Evolutionary conservation across 768 basidiomycete genomes (phyloP).

Genomic region (Podaxis pistillaris): DNA sequence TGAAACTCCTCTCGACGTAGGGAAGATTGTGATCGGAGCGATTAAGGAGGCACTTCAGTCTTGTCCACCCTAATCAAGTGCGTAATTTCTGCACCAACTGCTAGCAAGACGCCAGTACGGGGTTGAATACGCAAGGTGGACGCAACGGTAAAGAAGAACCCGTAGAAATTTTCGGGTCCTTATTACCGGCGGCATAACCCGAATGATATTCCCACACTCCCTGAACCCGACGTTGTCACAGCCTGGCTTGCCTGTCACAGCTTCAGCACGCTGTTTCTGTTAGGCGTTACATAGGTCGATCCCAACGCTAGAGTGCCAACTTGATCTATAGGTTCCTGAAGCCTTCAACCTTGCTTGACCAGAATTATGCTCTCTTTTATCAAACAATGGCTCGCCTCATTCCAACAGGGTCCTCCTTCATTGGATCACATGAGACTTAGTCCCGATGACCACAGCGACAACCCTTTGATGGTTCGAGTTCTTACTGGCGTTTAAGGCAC

Average conservation of each 20-base stretch:
- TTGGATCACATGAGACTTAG: conserved; percentile 62
- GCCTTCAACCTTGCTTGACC: background rate
- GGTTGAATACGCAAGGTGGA: conserved; percentile 45
- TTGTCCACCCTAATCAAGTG: conserved; percentile 40
- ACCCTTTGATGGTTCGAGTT: conserved; percentile 65
- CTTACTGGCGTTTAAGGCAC: background rate
- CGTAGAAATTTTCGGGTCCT: conserved; percentile 11
- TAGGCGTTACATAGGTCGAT: background rate
- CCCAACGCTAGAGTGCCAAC: background rate
- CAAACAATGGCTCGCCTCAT: conserved; percentile 15
- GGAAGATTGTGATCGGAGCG: conserved; percentile 67
- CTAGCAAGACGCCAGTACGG: conserved; percentile 62
- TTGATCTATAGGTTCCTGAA: background rate
- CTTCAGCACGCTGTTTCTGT: background rate
- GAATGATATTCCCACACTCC: background rate
- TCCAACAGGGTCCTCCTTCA: conserved; percentile 31
- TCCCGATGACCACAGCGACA: conserved; percentile 44
- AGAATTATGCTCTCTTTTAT: conserved; percentile 17
- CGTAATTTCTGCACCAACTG: conserved; percentile 44
- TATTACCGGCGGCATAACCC: conserved; percentile 10
- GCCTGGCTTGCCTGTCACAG: background rate
- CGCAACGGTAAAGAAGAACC: conserved; percentile 28
- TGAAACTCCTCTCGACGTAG: conserved; percentile 85
- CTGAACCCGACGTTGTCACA: background rate
- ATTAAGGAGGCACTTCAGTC: conserved; percentile 72